Conservation (phyloP, 208 protist genomes). For the Crithidia bombi region DNA sequence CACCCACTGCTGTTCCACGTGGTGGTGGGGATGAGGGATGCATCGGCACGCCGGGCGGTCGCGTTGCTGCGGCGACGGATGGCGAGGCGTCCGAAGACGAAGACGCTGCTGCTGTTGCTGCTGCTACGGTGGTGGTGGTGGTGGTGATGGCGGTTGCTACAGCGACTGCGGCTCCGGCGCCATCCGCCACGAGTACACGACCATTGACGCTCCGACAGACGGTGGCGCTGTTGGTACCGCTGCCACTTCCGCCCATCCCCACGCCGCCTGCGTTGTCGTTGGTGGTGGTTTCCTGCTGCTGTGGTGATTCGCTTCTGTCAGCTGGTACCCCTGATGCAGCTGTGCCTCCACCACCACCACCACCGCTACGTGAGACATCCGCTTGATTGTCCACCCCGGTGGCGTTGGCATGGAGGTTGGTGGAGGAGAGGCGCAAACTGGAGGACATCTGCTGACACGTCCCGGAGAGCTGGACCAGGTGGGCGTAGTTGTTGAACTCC, state of each 20-base stretch:
- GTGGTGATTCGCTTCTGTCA: neutral
- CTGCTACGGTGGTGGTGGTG: neutral
- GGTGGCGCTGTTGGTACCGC: neutral
- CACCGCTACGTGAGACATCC: neutral
- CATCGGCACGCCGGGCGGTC: neutral
- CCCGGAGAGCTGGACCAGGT: slow-evolving; percentile 42
- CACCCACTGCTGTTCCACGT: neutral
- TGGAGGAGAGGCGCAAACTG: slow-evolving; percentile 25
- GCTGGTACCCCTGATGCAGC: neutral
- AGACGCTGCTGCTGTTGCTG: neutral
- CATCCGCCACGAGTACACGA: neutral
- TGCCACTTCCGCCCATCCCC: neutral
- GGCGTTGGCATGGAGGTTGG: slow-evolving; percentile 12
- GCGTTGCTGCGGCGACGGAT: neutral
- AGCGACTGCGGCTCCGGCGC: neutral
- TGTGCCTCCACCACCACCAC: neutral
- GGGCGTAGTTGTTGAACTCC: slow-evolving; percentile 77
- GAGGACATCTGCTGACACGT: slow-evolving; percentile 29
- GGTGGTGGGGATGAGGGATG: slow-evolving; percentile 12
- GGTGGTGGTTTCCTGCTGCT: neutral
- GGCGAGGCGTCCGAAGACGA: neutral
- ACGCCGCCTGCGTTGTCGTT: neutral
- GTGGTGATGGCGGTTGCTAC: neutral
- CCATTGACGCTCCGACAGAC: slow-evolving; percentile 4
- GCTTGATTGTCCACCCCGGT: neutral